A percentile compares a stretch with the other conserved stretches of the same genome.
Conservation (phyloP, 2,329 filamentous ascomycete genomes). For the Daldinia eschscholtzii region DNA sequence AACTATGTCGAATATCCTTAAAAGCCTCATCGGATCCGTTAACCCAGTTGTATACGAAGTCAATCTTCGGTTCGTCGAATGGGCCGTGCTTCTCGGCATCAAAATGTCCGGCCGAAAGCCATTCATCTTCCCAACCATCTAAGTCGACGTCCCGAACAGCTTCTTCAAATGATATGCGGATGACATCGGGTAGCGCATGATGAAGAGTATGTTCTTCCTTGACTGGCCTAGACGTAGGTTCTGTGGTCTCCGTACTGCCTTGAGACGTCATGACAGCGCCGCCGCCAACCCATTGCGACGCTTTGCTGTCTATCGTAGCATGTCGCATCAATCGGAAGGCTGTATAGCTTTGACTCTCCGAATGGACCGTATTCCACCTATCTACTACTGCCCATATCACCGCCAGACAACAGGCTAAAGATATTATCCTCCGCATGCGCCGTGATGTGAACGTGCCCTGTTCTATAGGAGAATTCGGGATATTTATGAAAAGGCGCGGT, state of each 20-base stretch:
- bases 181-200: slow-evolving; percentile 54
- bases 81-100: slow-evolving; percentile 50
- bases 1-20: slow-evolving; percentile 53
- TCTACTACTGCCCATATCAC: slow-evolving; percentile 40
- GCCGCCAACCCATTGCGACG: slow-evolving; percentile 47
- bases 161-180: slow-evolving; percentile 57
- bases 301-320: slow-evolving; percentile 31
- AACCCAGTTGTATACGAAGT: slow-evolving; percentile 61
- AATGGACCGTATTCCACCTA: slow-evolving; percentile 33
- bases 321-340: slow-evolving; percentile 43
- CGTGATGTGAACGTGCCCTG: slow-evolving; percentile 44
- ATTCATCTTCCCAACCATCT: slow-evolving; percentile 59
- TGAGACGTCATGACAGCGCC: slow-evolving; percentile 37
- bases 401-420: slow-evolving; percentile 32
- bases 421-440: slow-evolving; percentile 45
- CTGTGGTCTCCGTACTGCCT: slow-evolving; percentile 16
- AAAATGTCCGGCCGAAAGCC: slow-evolving; percentile 55
- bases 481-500: slow-evolving; percentile 43
- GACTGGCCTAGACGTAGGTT: slow-evolving; percentile 9
- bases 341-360: slow-evolving; percentile 38
- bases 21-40: slow-evolving; percentile 58
- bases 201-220: slow-evolving; percentile 36
- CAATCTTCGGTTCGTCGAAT: slow-evolving; percentile 57
- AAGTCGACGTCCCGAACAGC: slow-evolving; percentile 54
- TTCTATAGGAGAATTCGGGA: slow-evolving; percentile 46